Evolutionary conservation across 2,329 filamentous ascomycete genomes (phyloP).

Genomic region (Colletotrichum higginsianum): DNA sequence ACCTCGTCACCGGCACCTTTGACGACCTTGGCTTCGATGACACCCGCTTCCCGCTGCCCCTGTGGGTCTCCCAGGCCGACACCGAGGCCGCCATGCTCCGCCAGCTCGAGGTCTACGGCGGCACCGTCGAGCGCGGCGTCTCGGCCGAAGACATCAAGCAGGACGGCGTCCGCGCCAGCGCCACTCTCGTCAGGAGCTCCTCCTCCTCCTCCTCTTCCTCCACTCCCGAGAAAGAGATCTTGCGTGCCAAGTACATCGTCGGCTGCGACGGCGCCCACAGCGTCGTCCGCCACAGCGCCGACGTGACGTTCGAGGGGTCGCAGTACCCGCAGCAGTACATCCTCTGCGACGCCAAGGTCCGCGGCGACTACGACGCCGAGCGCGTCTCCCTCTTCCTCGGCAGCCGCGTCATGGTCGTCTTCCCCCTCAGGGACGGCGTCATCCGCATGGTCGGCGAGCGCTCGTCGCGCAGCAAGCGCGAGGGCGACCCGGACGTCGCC

Average conservation of each 20-base stretch:
- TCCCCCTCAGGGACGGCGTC: slow-evolving; percentile 49
- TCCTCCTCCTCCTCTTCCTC: no score
- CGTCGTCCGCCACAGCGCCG: slow-evolving; percentile 56
- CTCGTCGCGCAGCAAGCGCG: slow-evolving; percentile 15
- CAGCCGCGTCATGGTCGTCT: slow-evolving; percentile 53
- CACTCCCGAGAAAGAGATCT: slow-evolving; percentile 41
- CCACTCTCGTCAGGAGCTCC: slow-evolving; percentile 44
- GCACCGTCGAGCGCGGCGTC: slow-evolving; percentile 49
- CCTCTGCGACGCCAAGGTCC: slow-evolving; percentile 57
- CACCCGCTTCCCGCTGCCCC: slow-evolving; percentile 50
- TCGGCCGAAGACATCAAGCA: slow-evolving; percentile 50
- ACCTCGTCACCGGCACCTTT: slow-evolving; percentile 51
- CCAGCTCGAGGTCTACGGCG: slow-evolving; percentile 47
- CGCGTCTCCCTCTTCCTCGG: slow-evolving; percentile 49
- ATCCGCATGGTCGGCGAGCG: slow-evolving; percentile 49
- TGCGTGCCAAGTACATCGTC: slow-evolving; percentile 58
- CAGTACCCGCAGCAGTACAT: slow-evolving; percentile 61
- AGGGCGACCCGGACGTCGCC: slow-evolving; percentile 16
- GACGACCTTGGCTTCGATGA: slow-evolving; percentile 49
- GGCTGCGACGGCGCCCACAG: slow-evolving; percentile 65
- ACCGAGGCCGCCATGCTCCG: slow-evolving; percentile 53
- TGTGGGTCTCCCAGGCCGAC: slow-evolving; percentile 53
- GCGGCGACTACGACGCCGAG: slow-evolving; percentile 35
- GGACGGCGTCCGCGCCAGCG: slow-evolving; percentile 49
- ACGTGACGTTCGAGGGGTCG: slow-evolving; percentile 57